Conservation (phyloP, 176 grass and related monocot genomes). For the Musa acuminata region DNA sequence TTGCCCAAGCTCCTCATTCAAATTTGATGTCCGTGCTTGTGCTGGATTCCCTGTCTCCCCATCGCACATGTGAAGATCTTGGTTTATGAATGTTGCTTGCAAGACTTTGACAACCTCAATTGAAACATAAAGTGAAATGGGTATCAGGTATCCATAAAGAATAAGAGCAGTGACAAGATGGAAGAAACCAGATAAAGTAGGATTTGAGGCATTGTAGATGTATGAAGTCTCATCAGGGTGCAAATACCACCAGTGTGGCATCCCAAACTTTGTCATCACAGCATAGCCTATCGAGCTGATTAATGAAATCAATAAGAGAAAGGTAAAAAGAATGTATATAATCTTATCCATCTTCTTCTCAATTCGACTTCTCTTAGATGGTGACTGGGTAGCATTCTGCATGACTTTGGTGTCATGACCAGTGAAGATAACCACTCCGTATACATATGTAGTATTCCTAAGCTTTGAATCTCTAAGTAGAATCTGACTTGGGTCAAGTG, state of each 20-base stretch:
- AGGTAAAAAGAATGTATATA: slow-evolving; percentile 86
- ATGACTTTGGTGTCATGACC: slow-evolving; percentile 97
- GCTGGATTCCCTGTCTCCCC: slow-evolving; percentile 73
- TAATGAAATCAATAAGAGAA: slow-evolving; percentile 74
- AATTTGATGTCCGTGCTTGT: slow-evolving; percentile 85
- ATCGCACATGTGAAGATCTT: slow-evolving; percentile 91
- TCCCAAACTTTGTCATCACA: slow-evolving; percentile 57
- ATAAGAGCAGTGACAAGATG: slow-evolving; percentile 96
- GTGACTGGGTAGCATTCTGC: slow-evolving; percentile 88
- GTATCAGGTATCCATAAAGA: slow-evolving; percentile 96
- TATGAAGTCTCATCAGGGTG: slow-evolving; percentile 42
- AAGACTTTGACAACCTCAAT: slow-evolving; percentile 91
- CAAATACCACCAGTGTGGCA: slow-evolving; percentile 82
- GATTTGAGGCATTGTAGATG: slow-evolving; percentile 49
- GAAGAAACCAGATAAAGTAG: slow-evolving; percentile 69
- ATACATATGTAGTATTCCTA: slow-evolving; percentile 84
- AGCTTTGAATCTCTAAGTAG: slow-evolving; percentile 95
- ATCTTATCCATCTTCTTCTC: slow-evolving; percentile 94
- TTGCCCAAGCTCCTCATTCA: slow-evolving; percentile 98
- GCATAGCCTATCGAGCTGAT: slow-evolving; percentile 84
- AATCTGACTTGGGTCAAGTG: slow-evolving; percentile 77
- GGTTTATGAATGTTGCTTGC: slow-evolving; percentile 93
- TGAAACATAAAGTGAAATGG: slow-evolving; percentile 85
- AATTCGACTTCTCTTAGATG: slow-evolving; percentile 88
- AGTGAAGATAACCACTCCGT: slow-evolving; percentile 83